Evolutionary conservation across 2,329 filamentous ascomycete genomes (phyloP), one percentile per base, ranked within the genome.

Genomic region (Pyrenophora graminea): DNA sequence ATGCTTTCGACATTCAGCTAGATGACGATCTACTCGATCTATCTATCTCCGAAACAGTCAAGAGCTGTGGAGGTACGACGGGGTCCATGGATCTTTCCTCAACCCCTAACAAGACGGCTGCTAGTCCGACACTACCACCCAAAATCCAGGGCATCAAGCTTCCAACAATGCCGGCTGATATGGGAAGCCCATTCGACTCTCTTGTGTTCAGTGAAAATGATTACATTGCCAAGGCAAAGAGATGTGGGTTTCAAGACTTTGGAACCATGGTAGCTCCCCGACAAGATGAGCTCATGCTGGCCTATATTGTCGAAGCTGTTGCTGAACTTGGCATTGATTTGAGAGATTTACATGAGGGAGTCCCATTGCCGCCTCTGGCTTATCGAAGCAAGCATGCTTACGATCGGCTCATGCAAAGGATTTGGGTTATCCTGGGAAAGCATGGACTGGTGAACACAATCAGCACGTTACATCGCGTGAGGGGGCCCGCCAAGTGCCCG

Each of bases 221-320:
- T 12, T 34, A 21, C 6, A 9, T 6, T 19, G 21, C 27, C 17
- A 34, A 38, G 6, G 41, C 47, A 32, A 51, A 19, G 21, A 30
- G 31, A 17, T 39, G 54, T 19, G 51, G 51, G 1, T 57, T 51
- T 34, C 7, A 13, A 4, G 32, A 42, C 15, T 57, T 51, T 39
- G 21, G 30, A 12, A 5, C 18, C 2, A 39, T 18, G 7, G 46
- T 53, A 3, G 48, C 48, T 37, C 36, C 53, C 6, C 18, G 36
- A 31, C 47, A 53, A 42, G 42, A 53, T 25, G 47, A 53, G 21
- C 41, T 60, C 17, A 44, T 48, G 6, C 17, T 58, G 2, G 55
- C 51, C 13, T 60, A 58, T 31, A 52, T 58, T 18, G 15, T 52
- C 6, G 55, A 56, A 23, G 57, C 48, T 6, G 47, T 60, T 30